Conservation (phyloP, 805 yeast species). For the Starmerella apis region DNA sequence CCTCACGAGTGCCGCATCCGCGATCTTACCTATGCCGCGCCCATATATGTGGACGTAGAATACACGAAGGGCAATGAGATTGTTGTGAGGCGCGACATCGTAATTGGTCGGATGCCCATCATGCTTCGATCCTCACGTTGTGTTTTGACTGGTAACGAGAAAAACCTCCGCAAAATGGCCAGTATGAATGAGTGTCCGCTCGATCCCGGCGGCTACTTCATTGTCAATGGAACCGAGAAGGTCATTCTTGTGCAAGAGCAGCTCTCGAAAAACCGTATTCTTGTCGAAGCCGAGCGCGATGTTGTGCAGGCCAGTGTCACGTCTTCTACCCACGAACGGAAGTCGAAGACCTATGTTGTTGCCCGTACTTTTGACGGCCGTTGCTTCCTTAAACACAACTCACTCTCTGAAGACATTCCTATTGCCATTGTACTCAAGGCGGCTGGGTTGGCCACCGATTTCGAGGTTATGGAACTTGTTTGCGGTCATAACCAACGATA, state of each 20-base stretch:
- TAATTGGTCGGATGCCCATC: conserved; percentile 97
- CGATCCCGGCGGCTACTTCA: conserved; percentile 98
- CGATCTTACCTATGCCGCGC: conserved; percentile 90
- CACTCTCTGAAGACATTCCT: conserved; percentile 90
- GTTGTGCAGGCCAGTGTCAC: conserved; percentile 97
- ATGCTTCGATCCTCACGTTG: conserved; percentile 93
- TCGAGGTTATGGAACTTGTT: conserved; percentile 85
- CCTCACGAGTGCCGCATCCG: conserved; percentile 95
- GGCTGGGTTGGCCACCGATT: conserved; percentile 84
- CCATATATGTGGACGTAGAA: conserved; percentile 92
- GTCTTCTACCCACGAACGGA: conserved; percentile 95
- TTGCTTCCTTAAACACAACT: conserved; percentile 87
- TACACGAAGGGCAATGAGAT: conserved; percentile 91
- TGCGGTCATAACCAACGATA: conserved; percentile 82
- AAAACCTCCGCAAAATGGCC: conserved; percentile 52
- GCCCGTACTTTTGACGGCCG: conserved; percentile 64
- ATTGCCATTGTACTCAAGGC: conserved; percentile 89
- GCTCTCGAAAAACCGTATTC: conserved; percentile 89
- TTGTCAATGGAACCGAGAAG: conserved; percentile 88
- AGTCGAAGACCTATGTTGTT: conserved; percentile 90
- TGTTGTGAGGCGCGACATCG: conserved; percentile 78
- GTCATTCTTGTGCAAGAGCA: conserved; percentile 96
- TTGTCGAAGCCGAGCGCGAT: conserved; percentile 92
- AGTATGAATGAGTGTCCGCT: conserved; percentile 83
- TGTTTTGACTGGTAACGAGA: conserved; percentile 67